These are phyloP conservation scores for Ramichloridium luteum DNA, from an alignment of 2,329 filamentous ascomycete species.

Conservation along the genomic window DNA sequence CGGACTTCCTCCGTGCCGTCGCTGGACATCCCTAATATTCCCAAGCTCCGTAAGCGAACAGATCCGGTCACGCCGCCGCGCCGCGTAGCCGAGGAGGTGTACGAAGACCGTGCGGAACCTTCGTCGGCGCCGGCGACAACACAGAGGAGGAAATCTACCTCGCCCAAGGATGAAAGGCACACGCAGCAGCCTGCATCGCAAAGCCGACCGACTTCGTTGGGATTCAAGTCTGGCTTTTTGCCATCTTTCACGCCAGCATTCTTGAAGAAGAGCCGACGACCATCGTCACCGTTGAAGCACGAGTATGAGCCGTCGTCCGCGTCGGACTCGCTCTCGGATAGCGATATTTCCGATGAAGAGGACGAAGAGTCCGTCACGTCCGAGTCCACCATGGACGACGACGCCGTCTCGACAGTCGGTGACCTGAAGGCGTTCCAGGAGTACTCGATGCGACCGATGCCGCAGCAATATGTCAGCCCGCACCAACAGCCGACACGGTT, in stretches of 20 bases:
- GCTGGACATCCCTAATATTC: conserved; percentile 33
- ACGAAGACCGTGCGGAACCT: conserved; percentile 10
- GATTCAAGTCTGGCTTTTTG: conserved; percentile 17
- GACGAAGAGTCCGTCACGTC: conserved; percentile 39
- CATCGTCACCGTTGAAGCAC: conserved; percentile 89
- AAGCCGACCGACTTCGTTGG: conserved; percentile 14
- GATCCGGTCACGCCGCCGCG: background rate
- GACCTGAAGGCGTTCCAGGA: conserved; percentile 25
- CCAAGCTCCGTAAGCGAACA: conserved; percentile 29
- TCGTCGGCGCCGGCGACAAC: conserved; percentile 25
- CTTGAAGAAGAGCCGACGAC: conserved; percentile 48
- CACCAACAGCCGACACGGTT: conserved; percentile 11
- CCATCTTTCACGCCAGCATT: conserved; percentile 26
- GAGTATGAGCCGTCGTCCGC: conserved; percentile 83
- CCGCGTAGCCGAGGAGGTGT: background rate
- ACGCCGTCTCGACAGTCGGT: conserved; percentile 18
- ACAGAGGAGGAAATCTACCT: conserved; percentile 18
- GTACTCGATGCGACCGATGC: conserved; percentile 25
- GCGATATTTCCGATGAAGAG: conserved; percentile 39
- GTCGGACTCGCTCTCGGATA: conserved; percentile 48
- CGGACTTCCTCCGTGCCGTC: conserved; percentile 38
- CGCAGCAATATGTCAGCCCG: conserved; percentile 12
- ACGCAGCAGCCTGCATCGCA: conserved; percentile 22
- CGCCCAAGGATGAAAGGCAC: conserved; percentile 11
- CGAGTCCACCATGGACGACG: conserved; percentile 42